Conservation (phyloP, 202 grass and related monocot species). For the Zoysia matrella region DNA sequence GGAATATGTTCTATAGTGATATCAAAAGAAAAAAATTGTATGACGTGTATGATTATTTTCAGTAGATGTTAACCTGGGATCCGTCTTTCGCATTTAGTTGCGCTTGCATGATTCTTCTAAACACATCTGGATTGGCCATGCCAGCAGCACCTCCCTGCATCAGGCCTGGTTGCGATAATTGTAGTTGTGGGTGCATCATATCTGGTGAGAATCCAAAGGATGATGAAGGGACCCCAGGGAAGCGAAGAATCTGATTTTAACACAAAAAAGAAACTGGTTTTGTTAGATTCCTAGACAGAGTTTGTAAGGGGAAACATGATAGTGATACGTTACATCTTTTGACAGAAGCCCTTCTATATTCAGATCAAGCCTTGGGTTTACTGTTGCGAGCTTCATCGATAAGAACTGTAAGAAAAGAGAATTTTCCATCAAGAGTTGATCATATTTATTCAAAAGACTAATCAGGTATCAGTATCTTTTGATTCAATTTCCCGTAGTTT, state of each 20-base stretch:
- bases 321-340: slow-evolving; percentile 53
- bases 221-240: slow-evolving; percentile 63
- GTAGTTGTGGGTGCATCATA: too few relatives aligned
- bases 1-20: neutral
- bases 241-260: slow-evolving; percentile 68
- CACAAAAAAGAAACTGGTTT: neutral
- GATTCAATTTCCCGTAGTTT: slow-evolving; percentile 2
- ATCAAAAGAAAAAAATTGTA: neutral
- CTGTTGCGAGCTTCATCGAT: slow-evolving; percentile 57
- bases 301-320: slow-evolving; percentile 15
- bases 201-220: slow-evolving; percentile 27
- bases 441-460: neutral
- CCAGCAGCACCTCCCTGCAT: too few relatives aligned
- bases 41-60: neutral
- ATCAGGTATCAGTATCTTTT: slow-evolving; percentile 13
- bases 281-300: slow-evolving; percentile 13
- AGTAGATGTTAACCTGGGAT: slow-evolving; percentile 51
- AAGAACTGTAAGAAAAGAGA: slow-evolving; percentile 52
- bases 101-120: slow-evolving; percentile 69
- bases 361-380: slow-evolving; percentile 42
- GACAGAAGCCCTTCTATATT: slow-evolving; percentile 38
- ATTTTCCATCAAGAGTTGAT: slow-evolving; percentile 1
- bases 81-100: slow-evolving; percentile 55
- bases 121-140: slow-evolving; percentile 39
- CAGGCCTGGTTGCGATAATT: too few relatives aligned